A percentile compares a stretch with the other conserved stretches of the same genome.
phyloP scores from a whole-genome alignment of 2,329 filamentous ascomycete genomes.

The Xylariaceae sp. region DNA sequence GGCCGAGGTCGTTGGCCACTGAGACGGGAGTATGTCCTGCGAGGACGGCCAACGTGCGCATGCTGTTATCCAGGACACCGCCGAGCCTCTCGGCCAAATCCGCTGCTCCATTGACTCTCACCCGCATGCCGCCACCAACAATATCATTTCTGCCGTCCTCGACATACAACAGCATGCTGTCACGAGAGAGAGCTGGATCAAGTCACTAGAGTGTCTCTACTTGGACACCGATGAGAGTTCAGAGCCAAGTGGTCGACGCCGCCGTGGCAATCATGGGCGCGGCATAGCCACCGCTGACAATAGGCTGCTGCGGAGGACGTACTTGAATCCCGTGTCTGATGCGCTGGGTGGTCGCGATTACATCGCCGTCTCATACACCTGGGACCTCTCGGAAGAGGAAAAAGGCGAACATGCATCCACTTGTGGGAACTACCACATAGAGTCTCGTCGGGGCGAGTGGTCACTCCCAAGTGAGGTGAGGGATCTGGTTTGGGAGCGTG shows the following conservation, averaged over 20 bases:
- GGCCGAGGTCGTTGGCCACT: neutral
- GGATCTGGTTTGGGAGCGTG: slow-evolving; percentile 21
- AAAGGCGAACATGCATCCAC: slow-evolving; percentile 7
- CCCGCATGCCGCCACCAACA: slow-evolving; percentile 2
- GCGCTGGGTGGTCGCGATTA: slow-evolving; percentile 18
- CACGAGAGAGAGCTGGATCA: slow-evolving; percentile 23
- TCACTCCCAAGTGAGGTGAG: slow-evolving; percentile 20
- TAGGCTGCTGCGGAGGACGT: slow-evolving; percentile 18
- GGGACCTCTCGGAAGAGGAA: slow-evolving; percentile 22
- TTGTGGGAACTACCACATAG: slow-evolving; percentile 18
- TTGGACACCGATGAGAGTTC: slow-evolving; percentile 10
- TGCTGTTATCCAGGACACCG: slow-evolving; percentile 25
- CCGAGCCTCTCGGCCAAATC: slow-evolving; percentile 22
- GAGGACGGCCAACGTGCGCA: slow-evolving; percentile 7
- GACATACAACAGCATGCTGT: slow-evolving; percentile 17
- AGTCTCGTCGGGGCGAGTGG: slow-evolving; percentile 18
- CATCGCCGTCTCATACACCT: slow-evolving; percentile 27
- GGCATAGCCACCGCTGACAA: slow-evolving; percentile 13
- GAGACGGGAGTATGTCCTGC: slow-evolving; percentile 21
- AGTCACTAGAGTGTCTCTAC: slow-evolving; percentile 23
- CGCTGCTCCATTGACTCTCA: slow-evolving; percentile 14
- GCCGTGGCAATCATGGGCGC: slow-evolving; percentile 16
- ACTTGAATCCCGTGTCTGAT: slow-evolving; percentile 19
- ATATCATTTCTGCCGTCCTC: slow-evolving; percentile 21
- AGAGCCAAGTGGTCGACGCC: slow-evolving; percentile 22